These are phyloP conservation scores for Lycium ferocissimum DNA, from an alignment of 257 asterid genomes.

Conservation along the genomic window DNA sequence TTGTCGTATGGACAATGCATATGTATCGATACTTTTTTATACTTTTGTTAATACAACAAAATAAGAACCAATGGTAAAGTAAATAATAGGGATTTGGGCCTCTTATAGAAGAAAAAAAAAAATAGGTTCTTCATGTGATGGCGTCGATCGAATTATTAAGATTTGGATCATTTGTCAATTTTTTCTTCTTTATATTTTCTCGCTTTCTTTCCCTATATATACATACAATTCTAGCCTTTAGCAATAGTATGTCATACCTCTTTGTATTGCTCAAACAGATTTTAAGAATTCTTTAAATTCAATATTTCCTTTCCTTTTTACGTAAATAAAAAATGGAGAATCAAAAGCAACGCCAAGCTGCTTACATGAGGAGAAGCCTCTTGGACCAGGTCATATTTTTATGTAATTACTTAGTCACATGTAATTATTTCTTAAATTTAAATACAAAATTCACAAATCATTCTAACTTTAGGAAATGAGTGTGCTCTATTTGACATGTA, in stretches of 20 bases:
- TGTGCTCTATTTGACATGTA: too few species aligned
- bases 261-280: neutral
- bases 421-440: neutral
- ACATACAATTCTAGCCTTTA: neutral
- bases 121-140: neutral
- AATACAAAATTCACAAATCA: neutral
- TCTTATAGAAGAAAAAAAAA: neutral
- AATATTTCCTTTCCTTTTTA: neutral
- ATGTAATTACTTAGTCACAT: neutral
- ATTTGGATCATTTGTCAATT: constrained; percentile 10
- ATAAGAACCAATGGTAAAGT: too few species aligned
- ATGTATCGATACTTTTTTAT: too few species aligned
- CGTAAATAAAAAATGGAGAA: neutral
- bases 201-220: neutral
- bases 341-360: constrained; percentile 8
- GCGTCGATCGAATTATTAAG: neutral
- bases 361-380: constrained; percentile 11
- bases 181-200: neutral
- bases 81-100: neutral
- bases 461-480: too few species aligned
- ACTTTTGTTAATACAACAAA: too few species aligned
- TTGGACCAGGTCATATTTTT: constrained; percentile 24
- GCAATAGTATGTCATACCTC: neutral
- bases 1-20: too few species aligned
- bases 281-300: neutral